Percentiles rank a stretch among this genome's conserved stretches.
These are phyloP conservation scores for Plasmopara muralis DNA, from an alignment of 352 stramenopile genomes.

Conservation along the genomic window DNA sequence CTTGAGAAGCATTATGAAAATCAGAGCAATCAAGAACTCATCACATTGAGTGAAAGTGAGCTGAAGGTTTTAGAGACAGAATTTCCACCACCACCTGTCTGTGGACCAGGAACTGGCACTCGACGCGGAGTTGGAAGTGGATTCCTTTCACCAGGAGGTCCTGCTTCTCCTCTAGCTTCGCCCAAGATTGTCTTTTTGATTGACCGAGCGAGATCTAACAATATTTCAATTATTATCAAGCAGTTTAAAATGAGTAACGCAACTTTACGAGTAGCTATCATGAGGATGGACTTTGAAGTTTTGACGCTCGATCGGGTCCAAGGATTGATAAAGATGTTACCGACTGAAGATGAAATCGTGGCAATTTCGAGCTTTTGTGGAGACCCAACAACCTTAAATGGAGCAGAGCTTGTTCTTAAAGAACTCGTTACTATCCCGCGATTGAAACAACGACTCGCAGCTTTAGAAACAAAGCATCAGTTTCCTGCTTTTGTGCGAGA, in stretches of 20 bases:
- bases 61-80: constrained; percentile 47
- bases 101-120: constrained; percentile 30
- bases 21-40: constrained; percentile 44
- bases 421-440: constrained; percentile 69
- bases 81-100: constrained; percentile 49
- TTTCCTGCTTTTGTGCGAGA: constrained; percentile 59
- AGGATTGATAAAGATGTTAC: constrained; percentile 82
- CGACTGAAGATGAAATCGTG: constrained; percentile 81
- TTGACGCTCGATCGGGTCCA: constrained; percentile 78
- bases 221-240: constrained; percentile 96
- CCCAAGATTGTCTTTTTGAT: constrained; percentile 71
- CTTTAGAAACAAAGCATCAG: constrained; percentile 56
- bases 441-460: constrained; percentile 53
- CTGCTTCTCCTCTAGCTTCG: constrained; percentile 41
- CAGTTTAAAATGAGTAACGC: constrained; percentile 90
- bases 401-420: constrained; percentile 73
- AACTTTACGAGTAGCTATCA: constrained; percentile 70
- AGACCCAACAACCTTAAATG: constrained; percentile 57
- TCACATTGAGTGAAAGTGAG: constrained; percentile 44
- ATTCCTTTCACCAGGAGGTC: constrained; percentile 25
- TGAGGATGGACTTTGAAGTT: constrained; percentile 73
- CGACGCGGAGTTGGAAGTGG: constrained; percentile 41
- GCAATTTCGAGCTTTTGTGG: constrained; percentile 58
- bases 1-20: constrained; percentile 51
- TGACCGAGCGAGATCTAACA: constrained; percentile 63